Conservation (phyloP, 2,329 filamentous ascomycete genomes). For the Cordyceps javanica region DNA sequence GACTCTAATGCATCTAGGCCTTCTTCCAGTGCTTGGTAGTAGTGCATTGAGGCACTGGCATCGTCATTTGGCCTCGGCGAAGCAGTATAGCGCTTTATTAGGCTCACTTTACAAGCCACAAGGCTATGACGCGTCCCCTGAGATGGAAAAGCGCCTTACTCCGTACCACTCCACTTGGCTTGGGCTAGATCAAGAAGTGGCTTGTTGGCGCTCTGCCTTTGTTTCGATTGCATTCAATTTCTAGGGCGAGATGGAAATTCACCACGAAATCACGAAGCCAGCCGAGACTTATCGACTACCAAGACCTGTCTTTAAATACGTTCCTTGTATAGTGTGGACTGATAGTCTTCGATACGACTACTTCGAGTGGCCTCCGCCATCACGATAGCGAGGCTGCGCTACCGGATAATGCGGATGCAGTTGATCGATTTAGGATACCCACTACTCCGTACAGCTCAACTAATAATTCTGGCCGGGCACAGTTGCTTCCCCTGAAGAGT, state of each 20-base stretch:
- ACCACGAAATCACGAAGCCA: too few relatives aligned
- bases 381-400: not conserved
- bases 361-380: not conserved
- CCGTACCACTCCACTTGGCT: not conserved
- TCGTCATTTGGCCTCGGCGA: too few relatives aligned
- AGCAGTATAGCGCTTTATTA: too few relatives aligned
- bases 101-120: too few relatives aligned
- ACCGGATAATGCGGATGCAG: not conserved
- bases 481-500: not conserved
- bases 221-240: not conserved
- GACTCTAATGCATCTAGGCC: too few relatives aligned
- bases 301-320: too few relatives aligned
- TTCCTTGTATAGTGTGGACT: too few relatives aligned
- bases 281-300: too few relatives aligned
- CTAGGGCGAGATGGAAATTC: not conserved
- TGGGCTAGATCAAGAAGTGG: not conserved
- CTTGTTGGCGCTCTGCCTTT: not conserved
- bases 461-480: not conserved
- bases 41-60: too few relatives aligned
- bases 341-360: too few relatives aligned
- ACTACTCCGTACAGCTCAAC: not conserved
- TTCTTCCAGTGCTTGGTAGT: not conserved
- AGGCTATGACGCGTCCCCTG: not conserved
- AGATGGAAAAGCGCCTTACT: not conserved
- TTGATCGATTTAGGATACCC: not conserved